Evolutionary conservation across 345 rosid genomes (phyloP).

Genomic region (Camelina sativa): DNA sequence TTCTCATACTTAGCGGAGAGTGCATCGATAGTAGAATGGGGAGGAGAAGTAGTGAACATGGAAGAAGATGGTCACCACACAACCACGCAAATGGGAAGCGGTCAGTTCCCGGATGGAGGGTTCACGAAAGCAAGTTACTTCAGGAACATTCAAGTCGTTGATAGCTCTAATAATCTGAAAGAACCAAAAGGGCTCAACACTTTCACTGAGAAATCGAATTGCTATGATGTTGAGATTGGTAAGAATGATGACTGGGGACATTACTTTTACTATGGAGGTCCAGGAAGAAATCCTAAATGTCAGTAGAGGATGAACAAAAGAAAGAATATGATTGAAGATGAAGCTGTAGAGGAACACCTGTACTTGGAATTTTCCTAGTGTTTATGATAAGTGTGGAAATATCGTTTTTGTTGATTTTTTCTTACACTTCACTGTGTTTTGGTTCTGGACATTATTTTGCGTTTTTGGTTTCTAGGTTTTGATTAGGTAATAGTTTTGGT

Average conservation of each 20-base stretch:
- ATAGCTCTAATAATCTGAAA: constrained; percentile 62
- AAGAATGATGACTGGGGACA: constrained; percentile 66
- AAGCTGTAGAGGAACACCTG: constrained; percentile 30
- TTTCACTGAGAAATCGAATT: constrained; percentile 66
- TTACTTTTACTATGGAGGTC: constrained; percentile 72
- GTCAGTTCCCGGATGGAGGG: constrained; percentile 67
- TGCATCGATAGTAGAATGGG: constrained; percentile 80
- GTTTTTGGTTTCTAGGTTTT: constrained; percentile 27
- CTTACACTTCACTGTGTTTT: constrained; percentile 35
- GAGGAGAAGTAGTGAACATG: constrained; percentile 76
- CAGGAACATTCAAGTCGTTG: constrained; percentile 68
- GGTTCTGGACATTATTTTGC: neutral
- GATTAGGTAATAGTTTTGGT: constrained; percentile 30
- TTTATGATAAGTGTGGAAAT: constrained; percentile 33
- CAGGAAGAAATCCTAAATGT: constrained; percentile 68
- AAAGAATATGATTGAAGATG: constrained; percentile 21
- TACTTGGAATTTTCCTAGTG: constrained; percentile 5
- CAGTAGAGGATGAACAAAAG: constrained; percentile 43
- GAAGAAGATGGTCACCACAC: constrained; percentile 67
- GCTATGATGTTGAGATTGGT: constrained; percentile 63
- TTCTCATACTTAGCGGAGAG: constrained; percentile 69
- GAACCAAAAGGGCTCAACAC: constrained; percentile 64
- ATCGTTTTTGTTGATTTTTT: constrained; percentile 45
- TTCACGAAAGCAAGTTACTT: constrained; percentile 69
- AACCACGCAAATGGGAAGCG: constrained; percentile 77